These are phyloP conservation scores for Elongisporangium undulatum DNA, from an alignment of 352 stramenopile genomes.

Conservation along the genomic window DNA sequence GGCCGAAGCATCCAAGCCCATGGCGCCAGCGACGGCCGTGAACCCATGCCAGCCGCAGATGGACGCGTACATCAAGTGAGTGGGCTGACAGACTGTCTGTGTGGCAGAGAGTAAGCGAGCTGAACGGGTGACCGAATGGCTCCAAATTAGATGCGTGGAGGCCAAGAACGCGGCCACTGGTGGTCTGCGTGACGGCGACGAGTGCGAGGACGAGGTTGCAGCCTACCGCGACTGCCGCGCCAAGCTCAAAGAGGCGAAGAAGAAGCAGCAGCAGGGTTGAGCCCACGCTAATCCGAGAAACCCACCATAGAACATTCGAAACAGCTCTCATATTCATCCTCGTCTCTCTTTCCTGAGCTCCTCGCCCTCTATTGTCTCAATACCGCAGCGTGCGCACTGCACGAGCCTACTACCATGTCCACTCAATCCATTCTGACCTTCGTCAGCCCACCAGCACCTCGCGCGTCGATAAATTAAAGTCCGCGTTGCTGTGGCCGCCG, in stretches of 20 bases:
- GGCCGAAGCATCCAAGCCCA: slow-evolving; percentile 51
- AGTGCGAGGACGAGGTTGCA: slow-evolving; percentile 60
- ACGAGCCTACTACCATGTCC: background rate
- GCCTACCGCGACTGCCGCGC: slow-evolving; percentile 59
- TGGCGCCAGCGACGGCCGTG: slow-evolving; percentile 7
- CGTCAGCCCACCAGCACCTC: background rate
- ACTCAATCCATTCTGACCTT: background rate
- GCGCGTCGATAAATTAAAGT: background rate
- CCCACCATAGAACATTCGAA: slow-evolving; percentile 2
- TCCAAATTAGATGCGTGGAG: slow-evolving; percentile 53
- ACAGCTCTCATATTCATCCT: slow-evolving; percentile 4
- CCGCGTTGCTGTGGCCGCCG: background rate
- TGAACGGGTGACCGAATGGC: slow-evolving; percentile 14
- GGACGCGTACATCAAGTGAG: slow-evolving; percentile 72
- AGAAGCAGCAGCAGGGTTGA: slow-evolving; percentile 13
- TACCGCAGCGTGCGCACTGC: background rate
- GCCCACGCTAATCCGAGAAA: background rate
- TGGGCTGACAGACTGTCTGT: slow-evolving; percentile 17
- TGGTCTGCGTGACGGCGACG: slow-evolving; percentile 62
- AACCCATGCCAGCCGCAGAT: slow-evolving; percentile 60
- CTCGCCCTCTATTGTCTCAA: background rate
- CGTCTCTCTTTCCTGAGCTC: slow-evolving; percentile 9
- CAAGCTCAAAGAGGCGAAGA: slow-evolving; percentile 34
- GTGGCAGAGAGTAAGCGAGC: slow-evolving; percentile 36
- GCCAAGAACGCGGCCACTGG: slow-evolving; percentile 47